Conservation (phyloP, 2,329 filamentous ascomycete species). For the Nothophaeocryptopus gaeumannii region DNA sequence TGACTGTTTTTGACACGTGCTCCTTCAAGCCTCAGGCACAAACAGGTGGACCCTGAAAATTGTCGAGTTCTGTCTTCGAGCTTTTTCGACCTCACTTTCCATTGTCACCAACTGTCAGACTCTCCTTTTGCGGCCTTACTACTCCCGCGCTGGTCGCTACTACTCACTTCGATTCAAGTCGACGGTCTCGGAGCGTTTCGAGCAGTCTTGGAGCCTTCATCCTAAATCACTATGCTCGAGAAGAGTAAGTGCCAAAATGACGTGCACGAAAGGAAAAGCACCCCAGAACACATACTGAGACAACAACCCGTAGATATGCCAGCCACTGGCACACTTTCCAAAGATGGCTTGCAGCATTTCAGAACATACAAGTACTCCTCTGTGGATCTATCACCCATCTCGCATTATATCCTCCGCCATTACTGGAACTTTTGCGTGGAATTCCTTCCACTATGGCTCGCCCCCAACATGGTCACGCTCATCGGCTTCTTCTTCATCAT, state of each 20-base stretch:
- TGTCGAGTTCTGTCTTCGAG: no score
- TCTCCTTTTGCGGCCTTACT: no score
- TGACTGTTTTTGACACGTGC: no score
- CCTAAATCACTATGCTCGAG: conserved; percentile 10
- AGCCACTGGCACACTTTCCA: conserved; percentile 56
- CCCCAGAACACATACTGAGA: conserved; percentile 6
- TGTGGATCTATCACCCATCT: conserved; percentile 92
- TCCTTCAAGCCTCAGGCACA: no score
- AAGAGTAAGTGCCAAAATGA: conserved; percentile 13
- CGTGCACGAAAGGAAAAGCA: neutral
- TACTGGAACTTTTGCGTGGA: conserved; percentile 98
- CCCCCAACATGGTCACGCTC: conserved; percentile 95
- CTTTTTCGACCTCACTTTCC: no score
- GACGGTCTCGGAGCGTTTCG: neutral
- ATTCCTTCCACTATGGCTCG: conserved; percentile 89
- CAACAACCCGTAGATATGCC: conserved; percentile 13
- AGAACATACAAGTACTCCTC: conserved; percentile 96
- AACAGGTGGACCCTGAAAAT: no score
- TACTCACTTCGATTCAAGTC: neutral
- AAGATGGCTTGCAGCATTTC: conserved; percentile 85
- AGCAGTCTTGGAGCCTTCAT: neutral
- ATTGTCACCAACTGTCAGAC: no score
- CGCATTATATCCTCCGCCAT: conserved; percentile 87
- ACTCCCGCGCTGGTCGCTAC: no score
- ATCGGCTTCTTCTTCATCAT: conserved; percentile 94